phyloP scores from a whole-genome alignment of 345 rosid species.

The Eucalyptus regnans region DNA sequence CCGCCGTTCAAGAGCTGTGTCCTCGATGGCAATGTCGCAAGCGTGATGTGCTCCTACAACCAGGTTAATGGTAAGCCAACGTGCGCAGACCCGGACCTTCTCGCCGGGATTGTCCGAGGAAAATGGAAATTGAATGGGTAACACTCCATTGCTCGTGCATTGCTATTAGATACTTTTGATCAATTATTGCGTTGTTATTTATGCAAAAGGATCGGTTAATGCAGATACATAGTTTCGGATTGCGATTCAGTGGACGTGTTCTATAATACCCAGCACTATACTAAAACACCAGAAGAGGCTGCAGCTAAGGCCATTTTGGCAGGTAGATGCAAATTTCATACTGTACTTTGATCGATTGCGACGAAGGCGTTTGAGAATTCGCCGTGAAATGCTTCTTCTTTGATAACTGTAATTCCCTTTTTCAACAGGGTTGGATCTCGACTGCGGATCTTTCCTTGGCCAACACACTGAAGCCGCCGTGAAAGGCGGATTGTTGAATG shows the following conservation, averaged over 20 bases:
- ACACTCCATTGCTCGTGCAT: neutral
- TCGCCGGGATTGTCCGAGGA: slow-evolving; percentile 64
- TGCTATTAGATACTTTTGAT: neutral
- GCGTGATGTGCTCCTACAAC: slow-evolving; percentile 97
- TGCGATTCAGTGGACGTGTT: slow-evolving; percentile 74
- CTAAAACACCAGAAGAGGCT: slow-evolving; percentile 85
- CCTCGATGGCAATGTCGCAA: slow-evolving; percentile 87
- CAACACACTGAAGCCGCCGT: slow-evolving; percentile 75
- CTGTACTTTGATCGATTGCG: neutral
- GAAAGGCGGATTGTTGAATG: slow-evolving; percentile 50
- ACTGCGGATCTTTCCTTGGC: slow-evolving; percentile 70
- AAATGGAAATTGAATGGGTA: slow-evolving; percentile 90
- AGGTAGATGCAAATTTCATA: slow-evolving; percentile 7
- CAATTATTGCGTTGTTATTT: neutral
- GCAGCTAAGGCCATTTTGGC: slow-evolving; percentile 69
- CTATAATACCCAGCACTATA: slow-evolving; percentile 59
- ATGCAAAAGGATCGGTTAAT: neutral
- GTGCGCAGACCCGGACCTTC: slow-evolving; percentile 80
- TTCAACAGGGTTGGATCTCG: slow-evolving; percentile 53
- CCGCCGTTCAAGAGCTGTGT: slow-evolving; percentile 98
- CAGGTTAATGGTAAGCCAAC: slow-evolving; percentile 85
- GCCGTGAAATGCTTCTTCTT: neutral
- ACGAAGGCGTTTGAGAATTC: neutral
- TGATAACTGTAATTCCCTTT: neutral
- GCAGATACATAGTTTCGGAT: slow-evolving; percentile 82